Evolutionary conservation across 1,284 basidiomycete genomes (phyloP).

Genomic region (Marasmius oreades): DNA sequence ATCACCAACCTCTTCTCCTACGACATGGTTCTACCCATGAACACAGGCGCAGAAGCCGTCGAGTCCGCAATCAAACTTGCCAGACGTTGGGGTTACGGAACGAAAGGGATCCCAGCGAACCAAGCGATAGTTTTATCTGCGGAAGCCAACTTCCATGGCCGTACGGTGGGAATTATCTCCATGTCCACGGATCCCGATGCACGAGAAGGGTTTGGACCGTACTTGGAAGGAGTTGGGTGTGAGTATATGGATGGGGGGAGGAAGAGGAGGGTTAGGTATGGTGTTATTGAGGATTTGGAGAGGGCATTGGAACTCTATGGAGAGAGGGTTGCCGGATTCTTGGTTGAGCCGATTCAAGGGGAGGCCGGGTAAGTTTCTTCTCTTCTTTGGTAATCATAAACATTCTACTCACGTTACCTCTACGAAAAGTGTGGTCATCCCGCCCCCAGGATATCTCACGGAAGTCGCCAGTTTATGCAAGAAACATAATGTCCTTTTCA

Average conservation of each 20-base stretch:
- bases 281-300: conserved; percentile 80
- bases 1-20: conserved; percentile 85
- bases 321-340: conserved; percentile 85
- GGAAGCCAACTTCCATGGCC: conserved; percentile 93
- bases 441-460: conserved; percentile 80
- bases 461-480: conserved; percentile 83
- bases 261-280: conserved; percentile 71
- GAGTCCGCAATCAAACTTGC: conserved; percentile 87
- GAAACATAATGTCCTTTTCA: conserved; percentile 91
- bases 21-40: conserved; percentile 99
- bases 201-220: conserved; percentile 88
- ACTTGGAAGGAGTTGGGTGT: conserved; percentile 84
- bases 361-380: conserved; percentile 79
- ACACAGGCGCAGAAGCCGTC: conserved; percentile 97
- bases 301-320: conserved; percentile 82
- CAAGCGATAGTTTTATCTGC: conserved; percentile 88
- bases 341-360: conserved; percentile 97
- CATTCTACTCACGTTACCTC: not conserved
- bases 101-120: conserved; percentile 82
- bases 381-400: conserved; percentile 14
- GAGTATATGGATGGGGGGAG: conserved; percentile 52
- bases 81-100: conserved; percentile 89
- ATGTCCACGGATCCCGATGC: conserved; percentile 97
- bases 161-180: conserved; percentile 88
- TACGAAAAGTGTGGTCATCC: conserved; percentile 15